Conservation (phyloP, 441 rosid genomes). For the Aquilaria agallochum region DNA sequence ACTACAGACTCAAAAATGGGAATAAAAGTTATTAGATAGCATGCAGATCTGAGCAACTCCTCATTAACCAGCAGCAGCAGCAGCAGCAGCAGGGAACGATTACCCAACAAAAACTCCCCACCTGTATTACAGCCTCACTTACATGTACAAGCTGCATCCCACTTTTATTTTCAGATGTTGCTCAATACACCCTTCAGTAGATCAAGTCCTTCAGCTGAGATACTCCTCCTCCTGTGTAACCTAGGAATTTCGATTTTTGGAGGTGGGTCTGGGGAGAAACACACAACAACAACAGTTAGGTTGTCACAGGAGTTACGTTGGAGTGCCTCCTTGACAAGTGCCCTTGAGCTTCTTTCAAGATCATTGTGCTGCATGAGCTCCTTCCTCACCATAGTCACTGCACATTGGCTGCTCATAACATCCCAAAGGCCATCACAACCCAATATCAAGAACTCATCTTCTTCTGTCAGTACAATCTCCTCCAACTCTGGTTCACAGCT, state of each 20-base stretch:
- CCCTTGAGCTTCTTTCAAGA: slow-evolving; percentile 50
- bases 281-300: slow-evolving; percentile 62
- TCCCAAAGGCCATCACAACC: slow-evolving; percentile 92
- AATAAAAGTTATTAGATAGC: too few species aligned
- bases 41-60: too few species aligned
- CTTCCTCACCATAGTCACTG: slow-evolving; percentile 76
- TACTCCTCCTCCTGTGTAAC: slow-evolving; percentile 66
- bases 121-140: too few species aligned
- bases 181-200: slow-evolving; percentile 66
- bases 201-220: slow-evolving; percentile 78
- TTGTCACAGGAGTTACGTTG: slow-evolving; percentile 76
- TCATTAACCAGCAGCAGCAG: too few species aligned
- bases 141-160: not conserved
- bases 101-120: too few species aligned
- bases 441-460: slow-evolving; percentile 73
- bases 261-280: slow-evolving; percentile 68
- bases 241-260: slow-evolving; percentile 67
- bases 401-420: slow-evolving; percentile 87
- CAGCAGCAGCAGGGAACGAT: too few species aligned
- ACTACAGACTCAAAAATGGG: too few species aligned
- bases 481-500: slow-evolving; percentile 84
- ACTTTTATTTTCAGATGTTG: slow-evolving; percentile 19
- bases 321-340: slow-evolving; percentile 69
- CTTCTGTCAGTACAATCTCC: slow-evolving; percentile 60
- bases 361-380: slow-evolving; percentile 72